Percentiles rank a stretch among this genome's conserved stretches.
Evolutionary conservation across 2,329 filamentous ascomycete species (phyloP).

Genomic region (Alternaria sp.): DNA sequence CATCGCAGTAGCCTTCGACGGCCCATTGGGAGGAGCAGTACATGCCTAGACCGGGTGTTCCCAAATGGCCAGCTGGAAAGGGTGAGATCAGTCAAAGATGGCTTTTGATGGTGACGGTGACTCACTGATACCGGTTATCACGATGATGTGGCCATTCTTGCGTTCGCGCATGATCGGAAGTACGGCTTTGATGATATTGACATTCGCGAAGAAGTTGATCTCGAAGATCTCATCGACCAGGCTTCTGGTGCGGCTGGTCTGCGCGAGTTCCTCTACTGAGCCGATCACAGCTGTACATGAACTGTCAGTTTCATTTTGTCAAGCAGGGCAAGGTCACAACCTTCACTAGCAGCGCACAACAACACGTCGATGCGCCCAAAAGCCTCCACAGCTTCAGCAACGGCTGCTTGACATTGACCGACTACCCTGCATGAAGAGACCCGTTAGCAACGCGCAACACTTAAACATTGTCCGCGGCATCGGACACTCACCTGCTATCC

Average conservation of each 20-base stretch:
- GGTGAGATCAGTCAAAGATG: constrained; percentile 28
- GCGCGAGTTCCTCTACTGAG: constrained; percentile 86
- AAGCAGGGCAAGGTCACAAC: constrained; percentile 51
- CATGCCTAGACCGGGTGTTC: constrained; percentile 87
- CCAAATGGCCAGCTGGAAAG: constrained; percentile 75
- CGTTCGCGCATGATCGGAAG: constrained; percentile 80
- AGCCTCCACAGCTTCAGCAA: constrained; percentile 82
- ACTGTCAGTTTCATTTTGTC: background rate
- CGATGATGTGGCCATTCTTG: constrained; percentile 86
- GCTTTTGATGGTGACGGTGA: background rate
- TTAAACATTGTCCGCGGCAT: background rate
- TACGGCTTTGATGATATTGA: constrained; percentile 92
- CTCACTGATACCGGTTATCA: constrained; percentile 81
- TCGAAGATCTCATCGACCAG: constrained; percentile 92
- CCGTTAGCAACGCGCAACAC: background rate
- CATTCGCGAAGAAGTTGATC: constrained; percentile 90
- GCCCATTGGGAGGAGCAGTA: constrained; percentile 95
- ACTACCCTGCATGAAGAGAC: constrained; percentile 54
- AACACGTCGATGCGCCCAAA: constrained; percentile 91
- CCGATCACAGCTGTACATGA: constrained; percentile 74
- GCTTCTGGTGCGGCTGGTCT: constrained; percentile 73
- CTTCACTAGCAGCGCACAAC: constrained; percentile 86
- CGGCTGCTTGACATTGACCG: constrained; percentile 79
- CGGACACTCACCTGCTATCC: constrained; percentile 57
- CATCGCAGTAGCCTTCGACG: constrained; percentile 93